phyloP scores from a whole-genome alignment of 176 grass and related monocot species.

The Elaeis guineensis region DNA sequence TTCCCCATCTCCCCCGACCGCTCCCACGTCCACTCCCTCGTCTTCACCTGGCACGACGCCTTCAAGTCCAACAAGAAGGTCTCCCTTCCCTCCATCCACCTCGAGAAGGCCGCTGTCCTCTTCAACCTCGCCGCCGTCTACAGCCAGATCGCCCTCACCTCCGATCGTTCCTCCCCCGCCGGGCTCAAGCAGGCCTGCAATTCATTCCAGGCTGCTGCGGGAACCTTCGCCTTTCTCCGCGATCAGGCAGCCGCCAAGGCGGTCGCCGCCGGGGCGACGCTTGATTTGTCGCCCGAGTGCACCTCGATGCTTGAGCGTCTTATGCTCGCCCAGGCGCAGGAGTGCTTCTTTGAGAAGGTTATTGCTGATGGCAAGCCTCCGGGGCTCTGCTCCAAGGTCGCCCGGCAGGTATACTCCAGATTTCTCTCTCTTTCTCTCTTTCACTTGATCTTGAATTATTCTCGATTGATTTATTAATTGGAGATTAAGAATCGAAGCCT shows the following conservation, averaged over 20 bases:
- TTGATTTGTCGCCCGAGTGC: slow-evolving; percentile 76
- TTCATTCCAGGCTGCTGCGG: slow-evolving; percentile 71
- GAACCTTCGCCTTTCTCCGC: slow-evolving; percentile 61
- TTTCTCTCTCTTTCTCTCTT: too few relatives aligned
- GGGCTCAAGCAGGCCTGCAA: slow-evolving; percentile 81
- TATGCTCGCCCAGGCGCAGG: slow-evolving; percentile 96
- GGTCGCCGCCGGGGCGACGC: slow-evolving; percentile 48
- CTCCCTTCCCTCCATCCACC: slow-evolving; percentile 49
- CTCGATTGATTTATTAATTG: too few relatives aligned
- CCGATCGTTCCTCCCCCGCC: slow-evolving; percentile 58
- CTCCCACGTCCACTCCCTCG: slow-evolving; percentile 65
- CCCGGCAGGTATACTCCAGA: slow-evolving; percentile 50
- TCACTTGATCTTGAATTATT: too few relatives aligned
- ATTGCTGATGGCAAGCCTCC: slow-evolving; percentile 86
- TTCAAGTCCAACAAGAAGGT: slow-evolving; percentile 79
- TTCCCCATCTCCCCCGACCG: slow-evolving; percentile 82
- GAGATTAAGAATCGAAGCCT: too few relatives aligned
- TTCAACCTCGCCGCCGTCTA: slow-evolving; percentile 86
- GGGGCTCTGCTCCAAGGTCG: slow-evolving; percentile 81
- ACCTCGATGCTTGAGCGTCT: slow-evolving; percentile 87
- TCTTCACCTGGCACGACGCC: slow-evolving; percentile 93
- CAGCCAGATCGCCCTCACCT: slow-evolving; percentile 82
- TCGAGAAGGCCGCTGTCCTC: slow-evolving; percentile 74
- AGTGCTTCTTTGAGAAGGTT: slow-evolving; percentile 99
- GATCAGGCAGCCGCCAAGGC: slow-evolving; percentile 83